Evolutionary conservation across 208 protist genomes (phyloP), one percentile per base, ranked within the genome.

Genomic region (Crithidia thermophila): DNA sequence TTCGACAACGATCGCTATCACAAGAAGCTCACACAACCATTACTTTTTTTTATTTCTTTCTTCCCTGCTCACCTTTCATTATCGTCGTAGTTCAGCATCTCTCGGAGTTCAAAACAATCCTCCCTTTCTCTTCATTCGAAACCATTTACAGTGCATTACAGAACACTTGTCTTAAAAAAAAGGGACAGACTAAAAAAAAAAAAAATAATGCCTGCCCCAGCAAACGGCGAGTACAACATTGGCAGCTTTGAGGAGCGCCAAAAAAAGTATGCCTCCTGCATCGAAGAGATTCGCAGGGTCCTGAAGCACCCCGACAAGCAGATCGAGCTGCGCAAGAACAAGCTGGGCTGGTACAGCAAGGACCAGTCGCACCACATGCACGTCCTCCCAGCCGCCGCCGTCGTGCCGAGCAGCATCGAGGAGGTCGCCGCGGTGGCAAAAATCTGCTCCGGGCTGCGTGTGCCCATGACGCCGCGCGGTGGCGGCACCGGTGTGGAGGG

Each of bases 381-480:
- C 8, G 76, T 66, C 1, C 27, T 57, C 6, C 79, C 82, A 2
- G 51, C 72, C 7, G 81, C 77, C 4, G 75, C 71, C 42, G 71
- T 82, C 18, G 9, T 75, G 9, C 72, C 76, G 10, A 31, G 20
- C 20, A 52, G 66, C 0, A 71, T 77, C 7, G 50, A 72, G 40
- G 81, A 86, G 46, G 71, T 74, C 0, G 75, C 51, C 1, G 72
- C 62, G 4, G 63, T 82, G 11, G 72, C 79, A 55, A 72, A 67
- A 28, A 31, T 74, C 13, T 86, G 76, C 55, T 34, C 34, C 18
- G 53, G 68, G 42, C 67, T 80, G 67, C 74, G 75, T 21, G 67
- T 82, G 36, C 74, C 77, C 11, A 81, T 88, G 51, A 87, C 82
- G 31, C 82, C 79, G 42, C 71, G 79, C 14, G 85, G 85, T n/a